phyloP scores from a whole-genome alignment of 805 yeast genomes.

The Candida wancherniae region DNA sequence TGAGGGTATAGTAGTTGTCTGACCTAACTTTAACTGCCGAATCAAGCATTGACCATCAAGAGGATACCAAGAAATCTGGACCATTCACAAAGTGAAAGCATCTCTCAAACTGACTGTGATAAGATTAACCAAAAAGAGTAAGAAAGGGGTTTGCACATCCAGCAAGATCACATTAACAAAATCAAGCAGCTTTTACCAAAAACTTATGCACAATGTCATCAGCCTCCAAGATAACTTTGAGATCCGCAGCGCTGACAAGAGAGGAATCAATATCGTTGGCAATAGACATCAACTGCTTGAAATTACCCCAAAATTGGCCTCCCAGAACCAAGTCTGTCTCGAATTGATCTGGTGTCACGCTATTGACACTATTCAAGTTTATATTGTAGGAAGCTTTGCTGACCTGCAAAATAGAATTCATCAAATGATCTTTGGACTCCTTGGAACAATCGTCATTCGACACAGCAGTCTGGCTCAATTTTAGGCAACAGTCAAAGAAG shows the following conservation, averaged over 20 bases:
- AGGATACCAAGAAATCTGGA: too few relatives aligned
- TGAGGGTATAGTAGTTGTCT: too few relatives aligned
- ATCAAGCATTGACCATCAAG: too few relatives aligned
- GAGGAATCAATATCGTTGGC: constrained; percentile 24
- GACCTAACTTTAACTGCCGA: too few relatives aligned
- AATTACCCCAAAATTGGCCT: constrained; percentile 32
- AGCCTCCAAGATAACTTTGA: constrained; percentile 22
- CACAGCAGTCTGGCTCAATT: constrained; percentile 21
- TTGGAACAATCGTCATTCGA: constrained; percentile 25
- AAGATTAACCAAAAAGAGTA: too few relatives aligned
- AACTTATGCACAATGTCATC: constrained; percentile 16
- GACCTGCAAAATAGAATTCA: constrained; percentile 35
- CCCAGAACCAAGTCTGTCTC: constrained; percentile 29
- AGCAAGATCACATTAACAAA: too few relatives aligned
- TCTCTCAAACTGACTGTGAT: too few relatives aligned
- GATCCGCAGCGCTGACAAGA: constrained; percentile 22
- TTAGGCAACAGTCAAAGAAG: constrained; percentile 42
- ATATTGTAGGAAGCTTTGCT: constrained; percentile 35
- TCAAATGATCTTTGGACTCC: constrained; percentile 28
- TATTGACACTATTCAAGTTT: constrained; percentile 38
- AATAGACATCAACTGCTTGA: constrained; percentile 23
- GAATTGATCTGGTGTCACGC: constrained; percentile 30
- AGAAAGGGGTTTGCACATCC: too few relatives aligned
- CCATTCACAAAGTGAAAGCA: too few relatives aligned
- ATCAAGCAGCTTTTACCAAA: too few relatives aligned